Percentiles rank a stretch among this genome's conserved stretches.
Evolutionary conservation across 495 filamentous ascomycete genomes (phyloP).

Genomic region (Oidiodendron maius): DNA sequence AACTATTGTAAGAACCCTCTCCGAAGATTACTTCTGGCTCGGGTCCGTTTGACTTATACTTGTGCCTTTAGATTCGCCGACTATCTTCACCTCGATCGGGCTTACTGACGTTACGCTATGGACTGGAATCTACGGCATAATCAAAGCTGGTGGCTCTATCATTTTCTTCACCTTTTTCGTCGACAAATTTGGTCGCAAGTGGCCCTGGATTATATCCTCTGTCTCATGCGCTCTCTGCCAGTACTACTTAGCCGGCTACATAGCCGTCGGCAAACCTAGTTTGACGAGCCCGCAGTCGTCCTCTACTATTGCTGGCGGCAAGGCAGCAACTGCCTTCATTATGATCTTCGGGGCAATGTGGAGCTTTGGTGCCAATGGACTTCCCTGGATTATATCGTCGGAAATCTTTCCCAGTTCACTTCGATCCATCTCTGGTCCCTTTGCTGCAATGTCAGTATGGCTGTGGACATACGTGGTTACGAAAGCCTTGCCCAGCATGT

Average conservation of each 20-base stretch:
- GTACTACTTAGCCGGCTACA: constrained; percentile 26
- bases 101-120: constrained; percentile 31
- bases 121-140: constrained; percentile 43
- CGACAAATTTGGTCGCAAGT: constrained; percentile 32
- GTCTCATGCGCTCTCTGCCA: constrained; percentile 26
- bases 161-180: constrained; percentile 34
- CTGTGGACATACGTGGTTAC: constrained; percentile 47
- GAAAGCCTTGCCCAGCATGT: constrained; percentile 44
- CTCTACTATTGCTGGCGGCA: constrained; percentile 26
- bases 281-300: constrained; percentile 9
- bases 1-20: constrained; percentile 22
- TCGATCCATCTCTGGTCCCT: background rate
- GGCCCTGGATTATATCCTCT: constrained; percentile 27
- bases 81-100: constrained; percentile 28
- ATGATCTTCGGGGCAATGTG: constrained; percentile 33
- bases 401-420: constrained; percentile 3
- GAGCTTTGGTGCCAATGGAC: constrained; percentile 25
- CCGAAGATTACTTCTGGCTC: background rate
- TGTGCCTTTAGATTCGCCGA: constrained; percentile 20
- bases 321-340: constrained; percentile 32
- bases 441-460: constrained; percentile 36
- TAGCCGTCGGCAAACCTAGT: constrained; percentile 18
- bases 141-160: constrained; percentile 38
- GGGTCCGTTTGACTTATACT: background rate
- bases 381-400: constrained; percentile 4